phyloP scores from a whole-genome alignment of 345 rosid species.

The Geranium rotundifolium region DNA sequence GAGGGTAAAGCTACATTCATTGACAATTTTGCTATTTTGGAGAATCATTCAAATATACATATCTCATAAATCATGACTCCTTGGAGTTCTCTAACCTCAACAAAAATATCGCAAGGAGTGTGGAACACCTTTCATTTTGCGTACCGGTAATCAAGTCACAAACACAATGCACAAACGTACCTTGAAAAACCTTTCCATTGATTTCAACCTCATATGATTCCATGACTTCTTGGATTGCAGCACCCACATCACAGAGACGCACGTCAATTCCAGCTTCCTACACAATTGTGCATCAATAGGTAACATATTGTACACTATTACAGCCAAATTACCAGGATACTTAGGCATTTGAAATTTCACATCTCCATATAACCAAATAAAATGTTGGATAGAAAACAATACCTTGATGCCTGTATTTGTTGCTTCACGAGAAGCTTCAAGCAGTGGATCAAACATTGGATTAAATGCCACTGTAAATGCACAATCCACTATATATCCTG shows the following conservation, averaged over 20 bases:
- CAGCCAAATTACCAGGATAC: too few relatives aligned
- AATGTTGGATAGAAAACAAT: neutral
- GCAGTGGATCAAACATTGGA: constrained; percentile 85
- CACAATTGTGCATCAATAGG: constrained; percentile 5
- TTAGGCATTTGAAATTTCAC: neutral
- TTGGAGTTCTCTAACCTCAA: too few relatives aligned
- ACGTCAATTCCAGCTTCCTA: constrained; percentile 97
- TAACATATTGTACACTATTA: too few relatives aligned
- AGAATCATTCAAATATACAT: too few relatives aligned
- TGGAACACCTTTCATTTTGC: neutral
- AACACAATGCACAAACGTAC: constrained; percentile 22
- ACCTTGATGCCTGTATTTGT: constrained; percentile 97
- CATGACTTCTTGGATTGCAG: constrained; percentile 99
- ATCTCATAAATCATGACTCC: too few relatives aligned
- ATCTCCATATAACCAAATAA: neutral
- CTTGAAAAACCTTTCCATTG: constrained; percentile 84
- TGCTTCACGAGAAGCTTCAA: constrained; percentile 93
- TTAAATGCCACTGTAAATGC: constrained; percentile 99
- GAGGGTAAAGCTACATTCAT: too few relatives aligned
- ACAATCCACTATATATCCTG: constrained; percentile 84
- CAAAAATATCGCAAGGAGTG: too few relatives aligned
- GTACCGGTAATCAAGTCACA: neutral
- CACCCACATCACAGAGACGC: constrained; percentile 90
- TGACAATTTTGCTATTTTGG: too few relatives aligned
- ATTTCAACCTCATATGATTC: constrained; percentile 97